phyloP scores from a whole-genome alignment of 1,284 basidiomycete species.

The Moesziomyces sp. region DNA sequence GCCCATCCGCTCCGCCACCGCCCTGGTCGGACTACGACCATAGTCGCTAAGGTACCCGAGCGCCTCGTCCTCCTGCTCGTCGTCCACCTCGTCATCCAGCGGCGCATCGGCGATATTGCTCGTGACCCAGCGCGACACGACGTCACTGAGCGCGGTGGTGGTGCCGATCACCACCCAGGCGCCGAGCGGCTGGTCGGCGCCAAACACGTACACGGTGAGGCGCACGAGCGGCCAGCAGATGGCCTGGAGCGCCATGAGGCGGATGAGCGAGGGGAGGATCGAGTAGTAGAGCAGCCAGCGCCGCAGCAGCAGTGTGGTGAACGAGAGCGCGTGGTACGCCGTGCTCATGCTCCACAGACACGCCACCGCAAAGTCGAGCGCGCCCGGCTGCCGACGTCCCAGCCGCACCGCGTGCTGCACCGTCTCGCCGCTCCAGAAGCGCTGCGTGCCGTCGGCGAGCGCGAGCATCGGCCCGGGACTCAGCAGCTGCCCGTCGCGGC shows the following conservation, averaged over 20 bases:
- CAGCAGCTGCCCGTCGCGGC: constrained; percentile 33
- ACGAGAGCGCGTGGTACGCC: constrained; percentile 80
- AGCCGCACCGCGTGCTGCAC: constrained; percentile 6
- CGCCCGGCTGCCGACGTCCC: constrained; percentile 40
- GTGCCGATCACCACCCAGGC: constrained; percentile 84
- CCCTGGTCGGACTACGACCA: constrained; percentile 19
- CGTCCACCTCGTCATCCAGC: constrained; percentile 40
- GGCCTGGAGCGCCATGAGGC: constrained; percentile 82
- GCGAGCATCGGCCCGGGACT: constrained; percentile 21
- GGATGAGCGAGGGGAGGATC: constrained; percentile 80
- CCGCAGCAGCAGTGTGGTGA: constrained; percentile 81
- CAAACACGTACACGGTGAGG: constrained; percentile 77
- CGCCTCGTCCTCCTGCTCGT: constrained; percentile 28
- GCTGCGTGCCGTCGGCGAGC: constrained; percentile 27
- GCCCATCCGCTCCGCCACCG: constrained; percentile 10
- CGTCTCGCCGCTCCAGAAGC: constrained; percentile 12
- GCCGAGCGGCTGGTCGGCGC: constrained; percentile 76
- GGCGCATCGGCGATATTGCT: constrained; percentile 64
- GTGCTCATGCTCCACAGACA: constrained; percentile 73
- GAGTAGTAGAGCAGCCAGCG: constrained; percentile 85
- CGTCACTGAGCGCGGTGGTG: constrained; percentile 72
- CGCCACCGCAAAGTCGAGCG: constrained; percentile 54
- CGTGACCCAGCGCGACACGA: constrained; percentile 65
- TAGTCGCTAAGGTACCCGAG: constrained; percentile 29
- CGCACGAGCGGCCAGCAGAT: constrained; percentile 88